phyloP scores from a whole-genome alignment of 2,329 filamentous ascomycete species.

The Arthroderma uncinatum region DNA sequence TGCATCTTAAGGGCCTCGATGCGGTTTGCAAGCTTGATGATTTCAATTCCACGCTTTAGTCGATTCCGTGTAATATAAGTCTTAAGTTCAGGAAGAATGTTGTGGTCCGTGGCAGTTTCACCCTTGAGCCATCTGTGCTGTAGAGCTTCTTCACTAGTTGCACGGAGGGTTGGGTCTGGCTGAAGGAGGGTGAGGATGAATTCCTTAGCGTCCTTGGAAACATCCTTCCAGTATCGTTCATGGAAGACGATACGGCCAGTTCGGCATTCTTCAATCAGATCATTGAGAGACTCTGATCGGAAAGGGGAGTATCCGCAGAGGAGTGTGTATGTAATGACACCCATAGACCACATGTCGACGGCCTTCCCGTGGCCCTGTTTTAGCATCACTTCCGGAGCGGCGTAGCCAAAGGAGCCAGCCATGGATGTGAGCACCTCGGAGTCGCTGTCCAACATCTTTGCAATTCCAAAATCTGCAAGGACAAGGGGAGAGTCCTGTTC shows the following conservation, averaged over 20 bases:
- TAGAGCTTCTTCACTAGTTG: constrained; percentile 68
- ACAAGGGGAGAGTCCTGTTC: constrained; percentile 72
- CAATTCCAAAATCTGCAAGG: constrained; percentile 94
- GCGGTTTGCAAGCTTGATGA: constrained; percentile 89
- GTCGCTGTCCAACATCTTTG: constrained; percentile 88
- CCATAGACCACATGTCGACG: constrained; percentile 98
- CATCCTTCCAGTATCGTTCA: constrained; percentile 96
- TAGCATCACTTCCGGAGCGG: constrained; percentile 94
- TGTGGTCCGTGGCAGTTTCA: constrained; percentile 84
- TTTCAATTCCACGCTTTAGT: constrained; percentile 84
- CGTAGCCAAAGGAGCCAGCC: constrained; percentile 97
- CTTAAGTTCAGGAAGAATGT: constrained; percentile 93
- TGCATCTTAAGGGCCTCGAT: constrained; percentile 91
- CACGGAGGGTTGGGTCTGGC: constrained; percentile 63
- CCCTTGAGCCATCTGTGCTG: constrained; percentile 82
- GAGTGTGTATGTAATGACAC: constrained; percentile 95
- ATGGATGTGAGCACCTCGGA: constrained; percentile 92
- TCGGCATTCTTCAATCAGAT: constrained; percentile 89
- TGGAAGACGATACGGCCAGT: constrained; percentile 81
- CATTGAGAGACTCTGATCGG: constrained; percentile 82
- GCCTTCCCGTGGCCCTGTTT: constrained; percentile 96
- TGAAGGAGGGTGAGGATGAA: constrained; percentile 79
- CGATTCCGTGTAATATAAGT: constrained; percentile 85
- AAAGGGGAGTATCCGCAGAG: constrained; percentile 98
- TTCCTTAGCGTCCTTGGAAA: constrained; percentile 87